Percentiles rank a stretch among this genome's conserved stretches.
phyloP scores from a whole-genome alignment of 164 flowering plant species.

The Sedum album region DNA sequence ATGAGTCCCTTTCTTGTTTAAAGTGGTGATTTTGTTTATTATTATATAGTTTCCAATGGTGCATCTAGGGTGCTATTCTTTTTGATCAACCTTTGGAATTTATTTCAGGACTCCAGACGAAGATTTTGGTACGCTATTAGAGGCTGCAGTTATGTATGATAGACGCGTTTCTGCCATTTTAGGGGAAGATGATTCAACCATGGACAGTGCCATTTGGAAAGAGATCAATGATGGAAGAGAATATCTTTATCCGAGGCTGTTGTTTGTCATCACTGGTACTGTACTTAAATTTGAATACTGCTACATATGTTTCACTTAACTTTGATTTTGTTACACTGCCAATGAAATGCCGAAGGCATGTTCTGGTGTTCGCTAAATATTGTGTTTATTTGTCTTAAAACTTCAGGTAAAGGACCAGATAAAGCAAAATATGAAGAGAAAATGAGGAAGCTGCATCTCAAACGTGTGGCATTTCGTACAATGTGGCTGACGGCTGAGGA shows the following conservation, averaged over 20 bases:
- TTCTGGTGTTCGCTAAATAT: not conserved
- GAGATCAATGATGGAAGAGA: conserved; percentile 42
- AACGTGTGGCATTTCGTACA: conserved; percentile 90
- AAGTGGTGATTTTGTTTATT: not conserved
- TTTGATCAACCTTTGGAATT: not conserved
- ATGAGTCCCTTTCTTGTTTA: not conserved
- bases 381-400: conserved; percentile 35
- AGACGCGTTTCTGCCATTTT: conserved; percentile 83
- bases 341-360: not conserved
- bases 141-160: conserved; percentile 97
- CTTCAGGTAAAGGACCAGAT: conserved; percentile 87
- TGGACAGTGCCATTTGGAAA: conserved; percentile 46
- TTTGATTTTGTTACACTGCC: not conserved
- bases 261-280: conserved; percentile 86
- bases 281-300: too few species aligned
- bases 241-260: conserved; percentile 61
- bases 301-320: not conserved
- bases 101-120: conserved; percentile 90
- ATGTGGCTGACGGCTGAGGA: conserved; percentile 98
- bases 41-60: not conserved
- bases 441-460: conserved; percentile 52
- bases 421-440: conserved; percentile 77
- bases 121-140: conserved; percentile 78
- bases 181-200: conserved; percentile 59
- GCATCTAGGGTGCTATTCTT: not conserved